Conservation (phyloP, 2,329 filamentous ascomycete genomes). For the Xylariaceae sp. region DNA sequence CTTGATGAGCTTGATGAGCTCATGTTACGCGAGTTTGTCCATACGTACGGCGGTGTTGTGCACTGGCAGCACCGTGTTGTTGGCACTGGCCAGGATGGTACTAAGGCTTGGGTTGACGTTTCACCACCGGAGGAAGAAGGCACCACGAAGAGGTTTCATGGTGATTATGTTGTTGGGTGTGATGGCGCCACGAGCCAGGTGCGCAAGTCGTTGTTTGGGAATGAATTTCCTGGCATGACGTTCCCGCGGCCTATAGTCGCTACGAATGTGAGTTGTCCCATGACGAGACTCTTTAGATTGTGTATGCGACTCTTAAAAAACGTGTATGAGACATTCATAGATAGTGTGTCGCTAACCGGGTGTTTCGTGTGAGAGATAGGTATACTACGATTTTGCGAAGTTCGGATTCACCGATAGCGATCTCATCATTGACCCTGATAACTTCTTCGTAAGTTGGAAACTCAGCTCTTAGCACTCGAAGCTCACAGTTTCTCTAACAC, state of each 20-base stretch:
- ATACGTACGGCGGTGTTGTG: conserved; percentile 33
- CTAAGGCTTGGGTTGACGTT: conserved; percentile 42
- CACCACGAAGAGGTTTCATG: conserved; percentile 35
- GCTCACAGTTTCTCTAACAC: no score
- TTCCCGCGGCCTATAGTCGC: conserved; percentile 59
- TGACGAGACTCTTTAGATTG: no score
- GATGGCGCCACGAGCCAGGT: conserved; percentile 51
- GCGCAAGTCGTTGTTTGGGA: conserved; percentile 47
- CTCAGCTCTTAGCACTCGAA: no score
- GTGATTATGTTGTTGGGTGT: conserved; percentile 54
- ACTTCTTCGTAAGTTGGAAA: conserved; percentile 43
- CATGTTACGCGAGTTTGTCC: conserved; percentile 39
- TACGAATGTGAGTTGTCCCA: conserved; percentile 47
- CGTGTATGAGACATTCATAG: not conserved
- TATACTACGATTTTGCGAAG: conserved; percentile 57
- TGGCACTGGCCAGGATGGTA: conserved; percentile 43
- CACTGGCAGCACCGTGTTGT: conserved; percentile 46
- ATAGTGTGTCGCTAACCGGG: not conserved
- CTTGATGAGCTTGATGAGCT: conserved; percentile 41
- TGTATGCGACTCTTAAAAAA: not conserved
- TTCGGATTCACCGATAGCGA: conserved; percentile 53
- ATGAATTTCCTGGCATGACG: conserved; percentile 57
- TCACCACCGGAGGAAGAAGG: conserved; percentile 38
- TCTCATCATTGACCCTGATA: conserved; percentile 58
- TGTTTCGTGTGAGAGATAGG: conserved; percentile 33